Base-by-base conservation (phyloP, 768 basidiomycete species). In the Mycena polygramma region DNA sequence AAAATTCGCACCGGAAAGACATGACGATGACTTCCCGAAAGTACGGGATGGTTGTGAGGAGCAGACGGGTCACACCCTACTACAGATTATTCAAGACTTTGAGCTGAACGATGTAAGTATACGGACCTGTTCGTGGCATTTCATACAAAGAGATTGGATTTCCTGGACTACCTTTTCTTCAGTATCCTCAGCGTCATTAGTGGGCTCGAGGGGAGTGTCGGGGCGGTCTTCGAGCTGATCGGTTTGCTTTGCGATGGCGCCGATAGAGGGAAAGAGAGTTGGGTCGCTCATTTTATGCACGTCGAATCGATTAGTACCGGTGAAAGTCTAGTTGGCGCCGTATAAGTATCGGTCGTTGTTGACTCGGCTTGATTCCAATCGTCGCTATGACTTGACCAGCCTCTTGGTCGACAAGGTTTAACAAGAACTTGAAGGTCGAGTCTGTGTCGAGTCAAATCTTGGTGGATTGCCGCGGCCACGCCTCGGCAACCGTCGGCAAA, bases 1-100 rank as follows among this genome's bases (percentile, higher is more conserved):
- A 99, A 76, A 96, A 91, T 66, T 97, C 95, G 78, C 98, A 99
- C 66, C 92, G 88, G 84, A 99, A 99, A 46, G 95, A 97, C 91
- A 97, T 96, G 69, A 99, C 90, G 72, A 99, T 94, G 60, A 99
- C 91, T 79, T 99, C 95, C 53, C 90, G 86, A 85, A 99, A 99
- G 84, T 91, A 99, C 0, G 98, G 98, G 57, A 99, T 99, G 4
- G 91, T 90, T 0, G 97, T 98, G 57, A 99, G 84, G 75, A 99
- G 88, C 75, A 99, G 81, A 51, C 96, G 85, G 0, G 98, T 99
- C 15, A 85, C 83, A 39, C 97, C 97, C 96, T 98, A 85, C 74
- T 80, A 70, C 52, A 58, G 64, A 36, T 69, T 68, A 61, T 62
- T 74, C 77, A 69, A 79, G 75, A 71, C 60, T 71, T 65, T 65